Evolutionary conservation across 2,329 filamentous ascomycete species (phyloP), one percentile per base, ranked within the genome.

Genomic region (Fusarium domesticum): DNA sequence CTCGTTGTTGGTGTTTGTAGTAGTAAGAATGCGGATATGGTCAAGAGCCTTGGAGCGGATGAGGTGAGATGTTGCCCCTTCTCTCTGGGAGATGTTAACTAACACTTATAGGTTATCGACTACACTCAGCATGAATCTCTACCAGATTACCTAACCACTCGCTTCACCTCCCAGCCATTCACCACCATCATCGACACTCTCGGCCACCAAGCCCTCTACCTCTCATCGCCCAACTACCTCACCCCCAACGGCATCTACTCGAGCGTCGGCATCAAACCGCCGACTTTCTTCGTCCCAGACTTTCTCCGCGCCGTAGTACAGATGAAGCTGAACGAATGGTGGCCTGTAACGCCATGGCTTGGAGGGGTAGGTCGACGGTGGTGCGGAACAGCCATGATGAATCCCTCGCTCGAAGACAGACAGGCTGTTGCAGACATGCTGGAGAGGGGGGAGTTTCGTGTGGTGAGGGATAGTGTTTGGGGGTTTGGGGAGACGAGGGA

Each of bases 101-200:
- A 18, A 37, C 15, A 12, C 4, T 6, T n/a, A 4, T 32, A 70
- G 68, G 64, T 67, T 6, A 61, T 75, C 43, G 71, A 74, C 50
- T 74, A 73, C 50, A 61, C 55, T 5, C 55, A 62, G 6, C 63
- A 72, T 45, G 48, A 59, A 0, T 50, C 64, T 5, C 54, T 79
- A 2, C 50, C 70, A 1, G 49, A 57, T 0, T 50, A 67, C 23
- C 59, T 77, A 7, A 54, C 59, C 0, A 41, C 56, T 6, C 39
- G 53, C 35, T 74, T 65, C 53, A 57, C 50, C 4, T 28, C 49
- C 17, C 23, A 50, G n/a, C 47, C 63, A 1, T 69, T 72, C 35
- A 66, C 77, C 54, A 54, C 70, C 34, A 69, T 79, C 39, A 66
- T 78, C 35, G 77, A 80, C 52, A 73, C 70, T 35, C 66, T 73